phyloP scores from a whole-genome alignment of 2,329 filamentous ascomycete species.

The Beauveria bassiana region DNA sequence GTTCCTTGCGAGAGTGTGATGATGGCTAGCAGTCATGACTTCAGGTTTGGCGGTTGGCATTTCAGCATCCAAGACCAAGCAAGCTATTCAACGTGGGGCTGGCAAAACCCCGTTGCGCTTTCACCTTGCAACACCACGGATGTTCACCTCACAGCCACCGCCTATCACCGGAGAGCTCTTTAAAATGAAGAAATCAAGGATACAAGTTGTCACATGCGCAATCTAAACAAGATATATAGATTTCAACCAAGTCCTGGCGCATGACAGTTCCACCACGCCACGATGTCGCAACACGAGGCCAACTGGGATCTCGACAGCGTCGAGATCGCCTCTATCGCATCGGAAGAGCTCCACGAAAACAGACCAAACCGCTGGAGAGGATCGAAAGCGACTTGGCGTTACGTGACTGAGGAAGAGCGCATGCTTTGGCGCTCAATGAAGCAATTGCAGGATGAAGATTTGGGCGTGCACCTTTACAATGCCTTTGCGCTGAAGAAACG shows the following conservation, averaged over 20 bases:
- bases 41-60: not conserved
- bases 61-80: not conserved
- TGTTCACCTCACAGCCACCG: not conserved
- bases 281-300: conserved; percentile 15
- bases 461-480: conserved; percentile 74
- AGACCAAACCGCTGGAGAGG: conserved; percentile 71
- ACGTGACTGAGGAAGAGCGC: conserved; percentile 54
- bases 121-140: not conserved
- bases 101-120: not conserved
- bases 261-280: not conserved
- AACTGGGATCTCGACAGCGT: conserved; percentile 38
- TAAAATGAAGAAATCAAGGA: not conserved
- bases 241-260: not conserved
- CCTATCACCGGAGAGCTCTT: not conserved
- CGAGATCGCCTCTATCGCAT: conserved; percentile 38
- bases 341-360: conserved; percentile 37
- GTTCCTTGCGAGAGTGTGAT: not conserved
- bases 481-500: conserved; percentile 56
- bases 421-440: conserved; percentile 56
- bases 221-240: not conserved
- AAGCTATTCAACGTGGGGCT: not conserved
- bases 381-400: conserved; percentile 56
- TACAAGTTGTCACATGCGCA: not conserved
- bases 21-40: too few relatives aligned
- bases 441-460: conserved; percentile 54